These are phyloP conservation scores for Talaromyces atroroseus DNA, from an alignment of 2,329 filamentous ascomycete species.

Conservation along the genomic window DNA sequence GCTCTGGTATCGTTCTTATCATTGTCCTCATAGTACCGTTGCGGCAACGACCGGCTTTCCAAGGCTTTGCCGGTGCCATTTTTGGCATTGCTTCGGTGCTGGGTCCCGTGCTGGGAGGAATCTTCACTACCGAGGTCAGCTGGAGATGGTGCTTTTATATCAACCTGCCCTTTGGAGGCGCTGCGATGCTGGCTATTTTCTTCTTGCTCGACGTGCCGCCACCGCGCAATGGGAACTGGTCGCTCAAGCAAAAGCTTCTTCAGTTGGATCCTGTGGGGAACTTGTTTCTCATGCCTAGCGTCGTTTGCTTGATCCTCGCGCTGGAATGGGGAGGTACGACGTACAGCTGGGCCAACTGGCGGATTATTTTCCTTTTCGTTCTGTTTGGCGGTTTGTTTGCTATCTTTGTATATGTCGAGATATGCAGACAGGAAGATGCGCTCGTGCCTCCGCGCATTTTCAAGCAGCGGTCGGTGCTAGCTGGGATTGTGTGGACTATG, in stretches of 20 bases:
- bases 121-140: conserved; percentile 25
- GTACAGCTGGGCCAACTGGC: conserved; percentile 32
- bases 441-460: conserved; percentile 35
- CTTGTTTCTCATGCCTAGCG: conserved; percentile 32
- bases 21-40: neutral
- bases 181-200: conserved; percentile 16
- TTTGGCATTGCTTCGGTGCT: conserved; percentile 25
- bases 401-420: conserved; percentile 33
- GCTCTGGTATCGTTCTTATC: neutral
- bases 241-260: neutral
- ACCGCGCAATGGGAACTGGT: neutral
- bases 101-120: conserved; percentile 26
- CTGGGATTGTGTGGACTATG: conserved; percentile 32
- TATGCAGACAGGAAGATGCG: conserved; percentile 36
- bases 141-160: conserved; percentile 36
- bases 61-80: conserved; percentile 53
- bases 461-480: conserved; percentile 30
- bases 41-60: conserved; percentile 45
- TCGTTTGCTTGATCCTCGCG: conserved; percentile 40
- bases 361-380: conserved; percentile 44
- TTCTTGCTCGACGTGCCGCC: neutral
- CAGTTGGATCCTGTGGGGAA: conserved; percentile 43
- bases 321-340: conserved; percentile 42
- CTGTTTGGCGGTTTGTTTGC: conserved; percentile 35
- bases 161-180: conserved; percentile 25